These are phyloP conservation scores for Asclepias syriaca DNA, from an alignment of 257 asterid genomes.

Conservation along the genomic window DNA sequence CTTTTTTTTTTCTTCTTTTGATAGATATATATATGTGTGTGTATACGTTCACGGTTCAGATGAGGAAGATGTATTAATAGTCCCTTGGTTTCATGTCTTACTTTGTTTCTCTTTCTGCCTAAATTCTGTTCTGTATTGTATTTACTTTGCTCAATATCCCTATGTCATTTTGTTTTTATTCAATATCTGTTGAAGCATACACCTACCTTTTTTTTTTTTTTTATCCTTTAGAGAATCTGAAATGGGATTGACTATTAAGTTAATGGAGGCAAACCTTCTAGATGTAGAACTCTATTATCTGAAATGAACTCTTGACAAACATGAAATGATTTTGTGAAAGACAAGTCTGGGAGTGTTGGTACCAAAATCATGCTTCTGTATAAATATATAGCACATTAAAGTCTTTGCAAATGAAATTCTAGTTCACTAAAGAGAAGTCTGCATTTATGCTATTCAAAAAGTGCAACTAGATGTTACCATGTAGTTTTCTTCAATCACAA, in stretches of 20 bases:
- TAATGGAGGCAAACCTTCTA: not conserved
- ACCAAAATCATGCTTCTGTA: not conserved
- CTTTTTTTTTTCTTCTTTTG: no score
- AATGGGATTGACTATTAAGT: no score
- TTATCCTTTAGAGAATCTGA: not conserved
- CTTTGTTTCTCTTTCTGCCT: not conserved
- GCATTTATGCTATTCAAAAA: not conserved
- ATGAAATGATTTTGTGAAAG: not conserved
- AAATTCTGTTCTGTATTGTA: no score
- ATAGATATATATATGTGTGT: no score
- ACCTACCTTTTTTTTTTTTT: not conserved
- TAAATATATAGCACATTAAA: not conserved
- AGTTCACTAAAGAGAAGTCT: not conserved
- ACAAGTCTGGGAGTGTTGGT: not conserved
- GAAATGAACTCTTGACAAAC: not conserved
- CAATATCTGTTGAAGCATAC: not conserved
- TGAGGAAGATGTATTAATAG: not conserved
- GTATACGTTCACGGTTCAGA: not conserved
- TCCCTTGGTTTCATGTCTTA: not conserved
- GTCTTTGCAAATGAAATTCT: not conserved
- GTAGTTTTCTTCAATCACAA: not conserved
- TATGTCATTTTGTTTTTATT: not conserved
- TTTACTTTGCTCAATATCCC: not conserved
- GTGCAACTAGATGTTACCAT: not conserved
- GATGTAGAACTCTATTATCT: not conserved